A percentile compares a stretch with the other conserved stretches of the same genome.
These are phyloP conservation scores for Neofusicoccum cordaticola DNA, from an alignment of 2,329 filamentous ascomycete genomes.

Conservation along the genomic window DNA sequence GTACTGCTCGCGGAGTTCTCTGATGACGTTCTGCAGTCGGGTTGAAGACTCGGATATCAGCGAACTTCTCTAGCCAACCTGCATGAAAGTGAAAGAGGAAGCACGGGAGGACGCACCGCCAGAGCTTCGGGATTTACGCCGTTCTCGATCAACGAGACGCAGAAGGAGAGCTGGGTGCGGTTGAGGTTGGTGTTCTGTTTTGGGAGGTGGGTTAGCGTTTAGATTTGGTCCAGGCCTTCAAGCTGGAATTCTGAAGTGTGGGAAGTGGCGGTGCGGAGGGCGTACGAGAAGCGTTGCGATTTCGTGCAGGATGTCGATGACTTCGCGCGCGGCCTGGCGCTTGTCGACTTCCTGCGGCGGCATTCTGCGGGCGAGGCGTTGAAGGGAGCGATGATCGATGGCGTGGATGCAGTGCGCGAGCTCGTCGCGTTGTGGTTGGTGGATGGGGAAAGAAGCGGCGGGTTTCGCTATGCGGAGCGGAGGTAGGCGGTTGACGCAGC, in stretches of 20 bases:
- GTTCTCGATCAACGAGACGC: constrained; percentile 95
- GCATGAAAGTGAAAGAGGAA: not conserved
- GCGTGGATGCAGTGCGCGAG: not conserved
- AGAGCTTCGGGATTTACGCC: constrained; percentile 94
- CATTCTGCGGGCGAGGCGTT: not conserved
- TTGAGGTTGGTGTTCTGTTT: constrained; percentile 87
- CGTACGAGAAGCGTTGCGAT: constrained; percentile 85
- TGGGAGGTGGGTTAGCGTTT: not conserved
- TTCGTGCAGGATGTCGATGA: constrained; percentile 78
- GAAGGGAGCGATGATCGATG: no score
- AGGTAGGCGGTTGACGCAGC: not conserved
- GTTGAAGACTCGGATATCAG: not conserved
- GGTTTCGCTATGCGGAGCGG: not conserved
- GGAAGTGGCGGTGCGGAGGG: constrained; percentile 19
- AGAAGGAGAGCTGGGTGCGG: constrained; percentile 85
- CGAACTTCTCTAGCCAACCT: not conserved
- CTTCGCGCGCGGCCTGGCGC: constrained; percentile 74
- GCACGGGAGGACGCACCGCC: constrained; percentile 61
- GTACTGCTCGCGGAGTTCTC: constrained; percentile 44
- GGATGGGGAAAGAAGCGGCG: not conserved
- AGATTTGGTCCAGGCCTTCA: not conserved
- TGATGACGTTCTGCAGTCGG: constrained; percentile 45
- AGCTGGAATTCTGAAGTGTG: not conserved
- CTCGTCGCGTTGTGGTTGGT: not conserved
- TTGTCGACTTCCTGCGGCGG: constrained; percentile 53